Evolutionary conservation across 768 basidiomycete species (phyloP), one percentile per base, ranked within the genome.

Genomic region (Podaxis sp.): DNA sequence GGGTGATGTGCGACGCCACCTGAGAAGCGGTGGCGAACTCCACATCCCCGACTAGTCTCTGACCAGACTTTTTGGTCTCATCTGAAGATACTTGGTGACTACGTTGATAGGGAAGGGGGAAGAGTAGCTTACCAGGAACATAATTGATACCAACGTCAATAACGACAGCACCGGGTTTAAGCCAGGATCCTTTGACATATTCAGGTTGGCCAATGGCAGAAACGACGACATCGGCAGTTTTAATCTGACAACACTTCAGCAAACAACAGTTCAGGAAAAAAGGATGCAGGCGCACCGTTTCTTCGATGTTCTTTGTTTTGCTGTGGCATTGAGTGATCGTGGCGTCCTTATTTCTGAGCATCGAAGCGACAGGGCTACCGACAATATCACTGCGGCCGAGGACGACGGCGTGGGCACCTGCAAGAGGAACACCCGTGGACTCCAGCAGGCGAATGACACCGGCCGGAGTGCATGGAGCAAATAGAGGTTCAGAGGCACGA

Each of bases 121-220:
- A 24, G 52, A 9, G 65, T 25, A 27, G 33, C 74, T 63, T 72
- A 91, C 94, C 94, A 65, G 92, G 89, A 57, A 98, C 82, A 71
- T 92, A 96, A 77, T 98, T 99, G 70, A 96, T 98, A 53, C 97
- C 97, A 59, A 99, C 97, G 70, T 99, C 97, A 66, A 99, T 94
- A 57, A 99, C 93, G 55, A 96, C 86, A 27, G 91, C 94, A 37
- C 96, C 97, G 3, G 90, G 89, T 76, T 98, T 98, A 64, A 99
- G 76, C 97, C 97, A 98, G 6, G 88, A 86, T 22, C 94, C 96
- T 71, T 94, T 88, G 67, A 98, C 86, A 61, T 90, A 93, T 71
- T 94, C 88, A 24, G 97, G 76, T 76, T 91, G 88, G 41, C 97
- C 97, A 64, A 98, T 96, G n/a, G 97, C 97, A 59, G 93, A 87